phyloP scores from a whole-genome alignment of 2,329 filamentous ascomycete species.

The Daldinia sp. region DNA sequence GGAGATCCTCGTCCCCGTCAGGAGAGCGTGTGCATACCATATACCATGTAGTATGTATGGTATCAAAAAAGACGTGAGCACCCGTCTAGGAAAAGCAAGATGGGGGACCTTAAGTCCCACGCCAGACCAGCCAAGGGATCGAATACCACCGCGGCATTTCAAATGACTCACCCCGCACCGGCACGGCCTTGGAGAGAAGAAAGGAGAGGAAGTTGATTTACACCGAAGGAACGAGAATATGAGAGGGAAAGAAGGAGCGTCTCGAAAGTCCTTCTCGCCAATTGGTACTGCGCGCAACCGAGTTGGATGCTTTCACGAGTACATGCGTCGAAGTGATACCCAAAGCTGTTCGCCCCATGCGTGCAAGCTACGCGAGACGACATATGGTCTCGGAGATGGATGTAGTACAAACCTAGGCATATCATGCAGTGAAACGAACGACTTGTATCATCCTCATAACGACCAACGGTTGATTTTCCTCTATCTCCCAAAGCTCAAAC shows the following conservation, averaged over 20 bases:
- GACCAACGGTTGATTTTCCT: conserved; percentile 33
- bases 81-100: conserved; percentile 12
- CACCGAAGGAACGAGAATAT: background rate
- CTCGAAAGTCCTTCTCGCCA: conserved; percentile 35
- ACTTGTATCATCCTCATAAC: conserved; percentile 39
- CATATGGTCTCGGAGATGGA: conserved; percentile 38
- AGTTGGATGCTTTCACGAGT: conserved; percentile 40
- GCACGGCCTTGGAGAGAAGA: conserved; percentile 23
- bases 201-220: background rate
- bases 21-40: background rate
- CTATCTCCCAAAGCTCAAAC: conserved; percentile 25
- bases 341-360: conserved; percentile 38
- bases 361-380: conserved; percentile 41
- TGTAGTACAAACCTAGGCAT: conserved; percentile 40
- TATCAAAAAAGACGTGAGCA: background rate
- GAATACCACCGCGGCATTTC: conserved; percentile 38
- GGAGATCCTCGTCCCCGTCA: conserved; percentile 10
- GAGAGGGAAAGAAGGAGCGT: background rate
- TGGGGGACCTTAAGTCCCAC: conserved; percentile 1
- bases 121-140: conserved; percentile 33
- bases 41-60: background rate
- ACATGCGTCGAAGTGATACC: conserved; percentile 41
- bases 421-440: conserved; percentile 44
- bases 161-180: conserved; percentile 33
- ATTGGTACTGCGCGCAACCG: conserved; percentile 45